These are phyloP conservation scores for Chaetomium sp. DNA, from an alignment of 2,329 filamentous ascomycete genomes.

Conservation along the genomic window DNA sequence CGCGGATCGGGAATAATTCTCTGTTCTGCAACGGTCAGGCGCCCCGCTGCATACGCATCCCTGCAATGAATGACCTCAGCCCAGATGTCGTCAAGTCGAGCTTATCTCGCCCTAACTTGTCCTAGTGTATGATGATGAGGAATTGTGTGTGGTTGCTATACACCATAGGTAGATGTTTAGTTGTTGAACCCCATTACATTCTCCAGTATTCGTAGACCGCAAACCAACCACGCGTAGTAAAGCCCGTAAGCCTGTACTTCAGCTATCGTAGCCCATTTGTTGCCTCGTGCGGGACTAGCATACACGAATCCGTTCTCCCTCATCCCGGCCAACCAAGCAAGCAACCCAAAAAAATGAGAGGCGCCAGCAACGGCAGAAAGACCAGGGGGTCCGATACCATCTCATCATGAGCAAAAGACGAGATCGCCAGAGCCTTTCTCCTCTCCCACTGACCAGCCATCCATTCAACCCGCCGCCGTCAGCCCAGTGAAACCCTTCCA, in stretches of 20 bases:
- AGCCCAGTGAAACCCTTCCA: neutral
- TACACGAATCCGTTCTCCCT: constrained; percentile 16
- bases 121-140: neutral
- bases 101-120: neutral
- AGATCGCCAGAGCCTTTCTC: neutral
- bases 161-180: no score
- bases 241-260: no score
- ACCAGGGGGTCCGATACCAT: neutral
- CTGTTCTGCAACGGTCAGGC: neutral
- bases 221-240: no score
- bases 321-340: neutral
- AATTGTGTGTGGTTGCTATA: neutral
- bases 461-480: neutral
- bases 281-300: constrained; percentile 13
- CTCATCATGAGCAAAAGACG: neutral
- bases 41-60: neutral
- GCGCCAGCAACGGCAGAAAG: neutral
- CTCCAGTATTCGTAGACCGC: no score
- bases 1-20: neutral
- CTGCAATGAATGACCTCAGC: neutral
- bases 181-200: neutral
- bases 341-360: neutral
- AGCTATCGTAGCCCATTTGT: constrained; percentile 14
- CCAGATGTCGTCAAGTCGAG: neutral
- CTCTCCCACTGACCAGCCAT: neutral